Base-by-base conservation (phyloP, 2,329 filamentous ascomycete genomes). In the Fusarium cicatricum region DNA sequence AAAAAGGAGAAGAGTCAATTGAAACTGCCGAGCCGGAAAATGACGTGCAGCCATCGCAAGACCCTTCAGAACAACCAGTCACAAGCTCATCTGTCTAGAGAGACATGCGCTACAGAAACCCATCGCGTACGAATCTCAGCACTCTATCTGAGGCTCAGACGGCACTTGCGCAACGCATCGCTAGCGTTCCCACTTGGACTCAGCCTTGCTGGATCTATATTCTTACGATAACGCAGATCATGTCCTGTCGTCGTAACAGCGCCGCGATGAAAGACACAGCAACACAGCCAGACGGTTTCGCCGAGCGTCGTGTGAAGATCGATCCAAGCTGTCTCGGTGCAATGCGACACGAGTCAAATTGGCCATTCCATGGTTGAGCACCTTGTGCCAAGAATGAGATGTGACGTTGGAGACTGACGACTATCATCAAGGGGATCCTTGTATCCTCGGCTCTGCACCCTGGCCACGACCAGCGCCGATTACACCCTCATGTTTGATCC, bases 351-450 rank as follows among this genome's bases (percentile, higher is more conserved):
- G 45, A 41, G 40, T 45, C 57, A 47, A 54, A 38, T 15, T 47
- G 19, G 21, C 29, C 31, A 54, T 54, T 58, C 53, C 54, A 51
- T 29, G 52, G n/a, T 31, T 19, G 26, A 36, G 39, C 48, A 46
- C 21, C 29, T 51, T 32, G 26, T 21, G 52, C 62, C 65, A 62
- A 66, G 45, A 47, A 54, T 48, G 45, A 44, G 21, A 32, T 48
- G 64, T 66, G 64, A 66, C 59, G 56, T 58, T 52, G 48, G 19
- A 48, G 46, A 48, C 21, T 32, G 44, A 55, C 48, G 58, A 23
- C 26, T 32, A 52, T 36, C 34, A 32, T 45, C 38, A 17, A 7
- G 21, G 42, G 46, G 62, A 58, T 55, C 53, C 53, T 38, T 26
- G 42, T 42, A 26, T 3, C 23, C 23, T 26, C 23, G 6, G 23